Evolutionary conservation across 805 yeast genomes (phyloP).

Genomic region (Lipomyces yamadae): DNA sequence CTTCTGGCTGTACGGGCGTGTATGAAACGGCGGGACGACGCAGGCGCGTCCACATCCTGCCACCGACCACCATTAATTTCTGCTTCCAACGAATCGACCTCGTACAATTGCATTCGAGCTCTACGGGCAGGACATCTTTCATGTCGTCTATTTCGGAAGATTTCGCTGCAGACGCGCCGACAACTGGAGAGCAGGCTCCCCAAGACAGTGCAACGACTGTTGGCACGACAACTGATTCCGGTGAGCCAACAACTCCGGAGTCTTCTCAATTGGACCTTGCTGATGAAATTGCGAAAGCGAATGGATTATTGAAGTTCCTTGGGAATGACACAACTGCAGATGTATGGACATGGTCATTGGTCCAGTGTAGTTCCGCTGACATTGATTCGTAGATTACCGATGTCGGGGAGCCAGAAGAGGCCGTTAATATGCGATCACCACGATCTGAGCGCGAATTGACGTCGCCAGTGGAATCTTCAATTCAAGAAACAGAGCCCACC

Average conservation of each 20-base stretch:
- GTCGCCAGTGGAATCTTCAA: neutral
- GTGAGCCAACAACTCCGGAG: neutral
- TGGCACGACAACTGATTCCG: neutral
- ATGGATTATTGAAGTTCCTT: constrained; percentile 10
- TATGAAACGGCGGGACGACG: neutral
- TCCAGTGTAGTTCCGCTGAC: neutral
- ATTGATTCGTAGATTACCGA: constrained; percentile 15
- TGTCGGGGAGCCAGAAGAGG: constrained; percentile 28
- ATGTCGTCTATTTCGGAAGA: constrained; percentile 15
- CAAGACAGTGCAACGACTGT: neutral
- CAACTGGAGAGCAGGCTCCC: neutral
- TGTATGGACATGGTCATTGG: constrained; percentile 4
- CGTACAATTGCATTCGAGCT: neutral
- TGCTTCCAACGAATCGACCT: neutral
- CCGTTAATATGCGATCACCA: constrained; percentile 13
- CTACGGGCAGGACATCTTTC: neutral
- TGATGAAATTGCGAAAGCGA: constrained; percentile 9
- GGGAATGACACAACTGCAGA: constrained; percentile 13
- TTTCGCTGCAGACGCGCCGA: constrained; percentile 7
- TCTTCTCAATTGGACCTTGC: constrained; percentile 14
- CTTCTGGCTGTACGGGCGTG: neutral
- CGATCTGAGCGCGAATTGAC: constrained; percentile 26
- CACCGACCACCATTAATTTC: neutral
- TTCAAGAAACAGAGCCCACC: neutral
- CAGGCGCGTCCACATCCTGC: neutral